phyloP scores from a whole-genome alignment of 1,284 basidiomycete species.

The Abortiporus biennis region DNA sequence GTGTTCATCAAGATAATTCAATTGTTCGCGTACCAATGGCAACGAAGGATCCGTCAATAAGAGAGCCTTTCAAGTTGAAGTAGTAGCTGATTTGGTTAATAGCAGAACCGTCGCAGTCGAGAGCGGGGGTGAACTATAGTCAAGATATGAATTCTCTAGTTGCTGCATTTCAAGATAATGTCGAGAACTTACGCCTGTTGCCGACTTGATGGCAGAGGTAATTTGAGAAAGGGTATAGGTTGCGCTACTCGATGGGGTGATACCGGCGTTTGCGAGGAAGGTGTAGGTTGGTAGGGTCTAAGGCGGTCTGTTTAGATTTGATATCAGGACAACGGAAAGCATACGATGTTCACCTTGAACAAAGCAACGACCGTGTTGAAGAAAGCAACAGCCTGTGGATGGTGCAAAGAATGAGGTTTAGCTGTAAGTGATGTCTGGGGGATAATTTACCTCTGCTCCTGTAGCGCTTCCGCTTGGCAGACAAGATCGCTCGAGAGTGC shows the following conservation, averaged over 20 bases:
- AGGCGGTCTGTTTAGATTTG: neutral
- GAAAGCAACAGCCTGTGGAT: slow-evolving; percentile 58
- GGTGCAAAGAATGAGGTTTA: slow-evolving; percentile 6
- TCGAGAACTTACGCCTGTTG: too few relatives aligned
- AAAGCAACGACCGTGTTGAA: slow-evolving; percentile 60
- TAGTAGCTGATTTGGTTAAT: slow-evolving; percentile 60
- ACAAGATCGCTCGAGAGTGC: slow-evolving; percentile 57
- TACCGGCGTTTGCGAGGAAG: slow-evolving; percentile 66
- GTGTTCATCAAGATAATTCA: neutral
- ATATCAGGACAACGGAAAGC: neutral
- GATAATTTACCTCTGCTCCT: slow-evolving; percentile 46
- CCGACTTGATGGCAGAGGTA: slow-evolving; percentile 47
- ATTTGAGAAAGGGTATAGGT: slow-evolving; percentile 58
- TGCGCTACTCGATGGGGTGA: slow-evolving; percentile 51
- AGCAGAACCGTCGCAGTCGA: slow-evolving; percentile 44
- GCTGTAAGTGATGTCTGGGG: neutral
- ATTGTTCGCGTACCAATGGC: slow-evolving; percentile 41
- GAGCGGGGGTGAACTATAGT: slow-evolving; percentile 49
- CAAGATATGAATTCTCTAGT: too few relatives aligned
- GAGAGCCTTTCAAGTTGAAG: slow-evolving; percentile 60
- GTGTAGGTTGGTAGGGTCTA: slow-evolving; percentile 66
- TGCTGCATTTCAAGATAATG: slow-evolving; percentile 6
- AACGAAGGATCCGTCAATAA: slow-evolving; percentile 59
- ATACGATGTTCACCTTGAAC: slow-evolving; percentile 58
- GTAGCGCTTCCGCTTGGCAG: slow-evolving; percentile 48